A percentile compares a stretch with the other conserved stretches of the same genome.
These are phyloP conservation scores for Coemansia sp. DNA, from an alignment of 192 early-diverging fungal species.

Conservation along the genomic window DNA sequence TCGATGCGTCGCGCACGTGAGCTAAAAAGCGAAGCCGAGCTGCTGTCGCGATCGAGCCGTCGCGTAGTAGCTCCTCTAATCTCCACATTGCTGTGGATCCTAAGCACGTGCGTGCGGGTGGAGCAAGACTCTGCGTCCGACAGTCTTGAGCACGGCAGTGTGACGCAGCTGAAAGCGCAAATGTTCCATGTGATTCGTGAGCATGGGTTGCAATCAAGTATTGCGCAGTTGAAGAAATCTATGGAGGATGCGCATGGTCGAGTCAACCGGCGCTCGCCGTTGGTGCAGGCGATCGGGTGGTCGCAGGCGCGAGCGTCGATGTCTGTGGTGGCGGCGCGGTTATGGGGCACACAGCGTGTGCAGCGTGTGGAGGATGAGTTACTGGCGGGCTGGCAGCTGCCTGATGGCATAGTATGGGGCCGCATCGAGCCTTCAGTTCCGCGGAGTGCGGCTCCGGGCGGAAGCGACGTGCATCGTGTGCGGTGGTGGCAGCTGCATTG, in stretches of 20 bases:
- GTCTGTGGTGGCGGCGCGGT: slow-evolving; percentile 8
- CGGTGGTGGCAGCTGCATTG: slow-evolving; percentile 35
- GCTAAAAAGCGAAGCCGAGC: slow-evolving; percentile 19
- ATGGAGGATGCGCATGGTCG: slow-evolving; percentile 18
- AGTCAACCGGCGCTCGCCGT: slow-evolving; percentile 10
- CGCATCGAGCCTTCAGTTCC: background rate
- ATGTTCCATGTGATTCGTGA: slow-evolving; percentile 22
- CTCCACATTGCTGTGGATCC: slow-evolving; percentile 24
- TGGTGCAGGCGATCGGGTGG: slow-evolving; percentile 10
- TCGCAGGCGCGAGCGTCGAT: slow-evolving; percentile 2
- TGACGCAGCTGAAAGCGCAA: slow-evolving; percentile 15
- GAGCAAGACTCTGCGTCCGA: slow-evolving; percentile 16
- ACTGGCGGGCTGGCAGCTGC: slow-evolving; percentile 45
- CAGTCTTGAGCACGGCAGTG: slow-evolving; percentile 6
- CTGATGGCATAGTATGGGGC: slow-evolving; percentile 47
- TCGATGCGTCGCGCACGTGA: slow-evolving; percentile 3
- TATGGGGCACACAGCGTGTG: slow-evolving; percentile 24
- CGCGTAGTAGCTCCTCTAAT: slow-evolving; percentile 19
- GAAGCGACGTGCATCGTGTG: slow-evolving; percentile 1
- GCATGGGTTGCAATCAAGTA: slow-evolving; percentile 11
- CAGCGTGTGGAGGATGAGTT: slow-evolving; percentile 17
- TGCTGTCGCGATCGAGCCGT: slow-evolving; percentile 13
- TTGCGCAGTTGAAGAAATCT: slow-evolving; percentile 4
- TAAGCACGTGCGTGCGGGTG: slow-evolving; percentile 21
- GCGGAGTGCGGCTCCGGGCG: background rate